A percentile compares a stretch with the other conserved stretches of the same genome.
These are phyloP conservation scores for Colletotrichum costaricense DNA, from an alignment of 2,329 filamentous ascomycete species.

Conservation along the genomic window DNA sequence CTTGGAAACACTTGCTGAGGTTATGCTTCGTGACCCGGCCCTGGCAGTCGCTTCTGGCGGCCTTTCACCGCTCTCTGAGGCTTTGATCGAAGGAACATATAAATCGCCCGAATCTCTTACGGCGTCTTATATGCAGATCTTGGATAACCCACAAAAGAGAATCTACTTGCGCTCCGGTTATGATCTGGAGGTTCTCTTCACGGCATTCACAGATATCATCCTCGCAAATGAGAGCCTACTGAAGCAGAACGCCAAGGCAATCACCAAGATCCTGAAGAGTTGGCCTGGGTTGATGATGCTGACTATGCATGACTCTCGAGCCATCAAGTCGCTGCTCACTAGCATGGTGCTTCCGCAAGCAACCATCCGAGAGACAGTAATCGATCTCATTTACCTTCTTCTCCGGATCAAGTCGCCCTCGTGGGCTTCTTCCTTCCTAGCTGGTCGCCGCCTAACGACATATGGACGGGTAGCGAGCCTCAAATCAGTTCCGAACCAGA, in stretches of 20 bases:
- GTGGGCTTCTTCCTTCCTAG: conserved; percentile 96
- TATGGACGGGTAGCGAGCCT: conserved; percentile 94
- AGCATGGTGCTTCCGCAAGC: conserved; percentile 70
- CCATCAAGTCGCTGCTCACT: conserved; percentile 81
- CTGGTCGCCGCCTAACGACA: conserved; percentile 90
- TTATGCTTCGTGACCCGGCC: conserved; percentile 86
- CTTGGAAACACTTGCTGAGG: conserved; percentile 91
- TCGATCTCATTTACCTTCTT: conserved; percentile 85
- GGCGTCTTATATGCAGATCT: conserved; percentile 86
- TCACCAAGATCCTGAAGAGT: conserved; percentile 88
- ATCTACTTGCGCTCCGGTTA: conserved; percentile 88
- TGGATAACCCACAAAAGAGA: conserved; percentile 85
- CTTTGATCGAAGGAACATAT: conserved; percentile 89
- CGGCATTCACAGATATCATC: conserved; percentile 88
- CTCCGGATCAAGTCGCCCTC: conserved; percentile 92
- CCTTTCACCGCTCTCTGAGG: conserved; percentile 88
- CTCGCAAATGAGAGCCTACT: conserved; percentile 70
- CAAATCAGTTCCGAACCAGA: conserved; percentile 67
- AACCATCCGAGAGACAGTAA: conserved; percentile 76
- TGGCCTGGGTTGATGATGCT: conserved; percentile 94
- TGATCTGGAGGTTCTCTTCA: conserved; percentile 90
- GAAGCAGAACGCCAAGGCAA: conserved; percentile 91
- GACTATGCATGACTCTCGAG: conserved; percentile 87
- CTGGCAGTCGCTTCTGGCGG: conserved; percentile 87
- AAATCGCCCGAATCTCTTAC: conserved; percentile 92